These are phyloP conservation scores for Sonneratia caseolaris DNA, from an alignment of 345 rosid species.

Conservation along the genomic window DNA sequence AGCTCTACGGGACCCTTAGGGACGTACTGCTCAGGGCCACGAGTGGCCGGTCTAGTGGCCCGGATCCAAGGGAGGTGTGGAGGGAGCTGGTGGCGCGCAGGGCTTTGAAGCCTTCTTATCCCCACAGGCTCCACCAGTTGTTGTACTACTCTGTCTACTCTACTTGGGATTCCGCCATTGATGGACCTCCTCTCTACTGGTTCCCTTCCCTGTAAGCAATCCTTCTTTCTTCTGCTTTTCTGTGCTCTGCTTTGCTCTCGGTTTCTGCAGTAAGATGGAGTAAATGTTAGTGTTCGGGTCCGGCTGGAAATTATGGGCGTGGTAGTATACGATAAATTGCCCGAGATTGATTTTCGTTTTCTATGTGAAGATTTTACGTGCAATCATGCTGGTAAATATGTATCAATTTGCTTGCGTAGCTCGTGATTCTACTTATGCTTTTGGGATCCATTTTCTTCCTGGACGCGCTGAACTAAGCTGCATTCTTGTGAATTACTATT, in stretches of 20 bases:
- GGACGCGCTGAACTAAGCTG: neutral
- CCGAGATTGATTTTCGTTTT: too few relatives aligned
- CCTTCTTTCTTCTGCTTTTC: neutral
- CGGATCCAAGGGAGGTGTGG: slow-evolving; percentile 60
- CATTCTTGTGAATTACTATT: neutral
- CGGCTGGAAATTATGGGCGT: neutral
- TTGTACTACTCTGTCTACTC: slow-evolving; percentile 58
- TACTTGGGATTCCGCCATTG: slow-evolving; percentile 49
- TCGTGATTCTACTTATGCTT: too few relatives aligned
- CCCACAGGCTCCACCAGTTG: slow-evolving; percentile 64
- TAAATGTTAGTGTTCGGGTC: neutral
- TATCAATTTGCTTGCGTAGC: neutral
- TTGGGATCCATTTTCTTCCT: neutral
- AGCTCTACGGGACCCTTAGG: slow-evolving; percentile 23
- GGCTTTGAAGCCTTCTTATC: slow-evolving; percentile 59
- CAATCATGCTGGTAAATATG: neutral
- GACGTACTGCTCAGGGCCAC: slow-evolving; percentile 17
- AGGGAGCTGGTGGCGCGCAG: slow-evolving; percentile 29
- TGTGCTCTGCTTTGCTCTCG: neutral
- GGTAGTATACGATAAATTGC: neutral
- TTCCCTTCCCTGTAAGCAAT: slow-evolving; percentile 64
- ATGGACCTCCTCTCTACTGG: slow-evolving; percentile 80
- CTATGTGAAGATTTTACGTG: neutral
- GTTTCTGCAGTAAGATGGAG: neutral
- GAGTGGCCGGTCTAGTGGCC: slow-evolving; percentile 2